Percentiles rank a stretch among this genome's conserved stretches.
phyloP scores from a whole-genome alignment of 1,284 basidiomycete genomes.

The Ceratobasidium sp. region DNA sequence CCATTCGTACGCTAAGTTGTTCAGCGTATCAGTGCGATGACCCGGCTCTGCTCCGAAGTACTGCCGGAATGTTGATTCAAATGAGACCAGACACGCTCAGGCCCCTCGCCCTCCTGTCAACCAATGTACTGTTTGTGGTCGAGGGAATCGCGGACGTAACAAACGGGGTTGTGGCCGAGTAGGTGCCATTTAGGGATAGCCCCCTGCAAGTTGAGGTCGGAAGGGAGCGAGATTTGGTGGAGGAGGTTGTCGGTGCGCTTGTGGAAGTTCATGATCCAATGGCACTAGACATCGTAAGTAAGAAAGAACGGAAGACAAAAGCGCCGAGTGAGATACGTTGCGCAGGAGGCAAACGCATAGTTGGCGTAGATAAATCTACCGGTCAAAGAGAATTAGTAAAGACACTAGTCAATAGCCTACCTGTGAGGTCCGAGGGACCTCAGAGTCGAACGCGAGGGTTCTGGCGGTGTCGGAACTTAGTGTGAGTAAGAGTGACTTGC shows the following conservation, averaged over 20 bases:
- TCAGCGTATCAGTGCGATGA: not conserved
- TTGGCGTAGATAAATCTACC: not conserved
- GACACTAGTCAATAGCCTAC: too few relatives aligned
- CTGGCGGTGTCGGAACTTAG: too few relatives aligned
- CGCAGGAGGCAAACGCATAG: conserved; percentile 2
- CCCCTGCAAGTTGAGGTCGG: not conserved
- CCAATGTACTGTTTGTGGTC: not conserved
- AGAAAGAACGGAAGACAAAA: not conserved
- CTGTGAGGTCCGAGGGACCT: too few relatives aligned
- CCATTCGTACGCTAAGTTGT: conserved; percentile 17
- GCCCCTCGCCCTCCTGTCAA: conserved; percentile 15
- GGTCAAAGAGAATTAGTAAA: too few relatives aligned
- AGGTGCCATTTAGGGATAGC: conserved; percentile 27
- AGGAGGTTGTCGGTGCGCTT: not conserved
- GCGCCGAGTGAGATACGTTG: too few relatives aligned
- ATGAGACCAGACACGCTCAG: conserved; percentile 8
- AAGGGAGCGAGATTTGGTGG: not conserved
- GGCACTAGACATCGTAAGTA: conserved; percentile 26
- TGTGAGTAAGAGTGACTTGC: too few relatives aligned
- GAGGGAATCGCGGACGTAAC: not conserved
- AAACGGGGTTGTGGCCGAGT: not conserved
- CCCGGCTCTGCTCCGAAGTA: conserved; percentile 20
- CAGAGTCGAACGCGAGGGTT: too few relatives aligned
- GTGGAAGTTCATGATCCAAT: not conserved
- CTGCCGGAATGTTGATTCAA: conserved; percentile 16